phyloP scores from a whole-genome alignment of 495 filamentous ascomycete genomes.

The Podospora sp. region DNA sequence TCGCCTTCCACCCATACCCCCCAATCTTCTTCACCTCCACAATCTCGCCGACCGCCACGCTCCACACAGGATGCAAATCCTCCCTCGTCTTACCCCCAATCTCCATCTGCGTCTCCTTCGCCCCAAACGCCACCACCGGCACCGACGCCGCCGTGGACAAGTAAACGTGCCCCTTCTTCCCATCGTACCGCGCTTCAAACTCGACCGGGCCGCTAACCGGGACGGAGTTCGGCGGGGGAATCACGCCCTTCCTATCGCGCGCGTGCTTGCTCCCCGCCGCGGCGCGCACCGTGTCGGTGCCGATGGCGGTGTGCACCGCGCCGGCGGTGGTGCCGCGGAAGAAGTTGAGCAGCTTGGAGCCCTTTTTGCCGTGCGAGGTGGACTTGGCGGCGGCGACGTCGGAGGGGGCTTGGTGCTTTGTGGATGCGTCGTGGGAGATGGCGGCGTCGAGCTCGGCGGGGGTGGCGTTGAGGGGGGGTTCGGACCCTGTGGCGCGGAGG shows the following conservation, averaged over 20 bases:
- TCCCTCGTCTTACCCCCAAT: slow-evolving; percentile 56
- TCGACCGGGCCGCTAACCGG: slow-evolving; percentile 66
- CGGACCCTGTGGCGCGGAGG: slow-evolving; percentile 43
- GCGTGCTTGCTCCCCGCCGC: slow-evolving; percentile 67
- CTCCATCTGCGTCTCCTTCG: slow-evolving; percentile 38
- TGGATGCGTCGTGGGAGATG: slow-evolving; percentile 43
- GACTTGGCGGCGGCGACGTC: slow-evolving; percentile 53
- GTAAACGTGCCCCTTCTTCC: slow-evolving; percentile 71
- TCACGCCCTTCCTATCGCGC: slow-evolving; percentile 69
- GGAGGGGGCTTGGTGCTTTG: slow-evolving; percentile 33
- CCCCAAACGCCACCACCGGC: slow-evolving; percentile 62
- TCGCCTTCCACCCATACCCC: slow-evolving; percentile 87
- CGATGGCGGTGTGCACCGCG: slow-evolving; percentile 67
- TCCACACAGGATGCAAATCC: slow-evolving; percentile 59
- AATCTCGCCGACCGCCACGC: slow-evolving; percentile 54
- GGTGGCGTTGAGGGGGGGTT: slow-evolving; percentile 44
- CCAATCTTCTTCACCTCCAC: slow-evolving; percentile 78
- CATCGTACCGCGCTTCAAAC: slow-evolving; percentile 72
- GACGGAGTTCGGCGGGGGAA: slow-evolving; percentile 53
- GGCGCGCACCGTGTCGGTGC: slow-evolving; percentile 68
- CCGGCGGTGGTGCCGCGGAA: slow-evolving; percentile 71
- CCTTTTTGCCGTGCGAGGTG: slow-evolving; percentile 41
- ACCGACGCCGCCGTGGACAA: slow-evolving; percentile 63
- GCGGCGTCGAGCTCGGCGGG: slow-evolving; percentile 48
- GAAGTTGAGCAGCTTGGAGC: slow-evolving; percentile 62